These are phyloP conservation scores for Russula lepida DNA, from an alignment of 768 basidiomycete species.

Conservation along the genomic window DNA sequence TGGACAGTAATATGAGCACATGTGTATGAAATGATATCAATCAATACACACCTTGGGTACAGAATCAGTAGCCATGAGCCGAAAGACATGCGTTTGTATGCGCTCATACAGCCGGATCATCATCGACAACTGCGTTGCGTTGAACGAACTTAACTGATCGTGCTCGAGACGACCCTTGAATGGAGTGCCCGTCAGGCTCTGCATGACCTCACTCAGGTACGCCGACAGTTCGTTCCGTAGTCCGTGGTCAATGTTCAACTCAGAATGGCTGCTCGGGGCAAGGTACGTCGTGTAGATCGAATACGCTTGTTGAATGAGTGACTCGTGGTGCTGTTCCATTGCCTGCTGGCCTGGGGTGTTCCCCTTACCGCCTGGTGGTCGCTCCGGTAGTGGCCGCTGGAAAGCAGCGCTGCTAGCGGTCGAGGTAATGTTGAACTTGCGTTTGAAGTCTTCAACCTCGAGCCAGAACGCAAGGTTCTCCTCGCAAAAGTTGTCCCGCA, in stretches of 20 bases:
- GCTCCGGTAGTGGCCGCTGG: conserved; percentile 45
- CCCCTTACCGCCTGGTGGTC: conserved; percentile 28
- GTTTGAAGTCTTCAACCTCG: conserved; percentile 95
- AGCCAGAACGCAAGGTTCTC: conserved; percentile 98
- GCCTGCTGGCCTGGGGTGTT: conserved; percentile 70
- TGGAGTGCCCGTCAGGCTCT: conserved; percentile 61
- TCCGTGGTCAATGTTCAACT: conserved; percentile 97
- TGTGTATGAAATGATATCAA: conserved; percentile 3
- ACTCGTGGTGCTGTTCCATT: conserved; percentile 96
- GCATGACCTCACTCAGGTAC: conserved; percentile 87
- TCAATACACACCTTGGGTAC: conserved; percentile 76
- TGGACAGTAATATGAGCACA: not conserved
- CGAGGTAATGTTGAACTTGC: conserved; percentile 91
- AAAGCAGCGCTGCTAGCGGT: conserved; percentile 36
- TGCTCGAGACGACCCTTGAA: conserved; percentile 78
- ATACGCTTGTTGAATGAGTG: conserved; percentile 89
- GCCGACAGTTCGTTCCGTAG: conserved; percentile 89
- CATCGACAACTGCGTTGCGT: conserved; percentile 90
- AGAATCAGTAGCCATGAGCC: conserved; percentile 96
- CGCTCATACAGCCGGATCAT: conserved; percentile 92
- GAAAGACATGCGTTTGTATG: conserved; percentile 94
- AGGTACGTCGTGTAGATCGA: conserved; percentile 92
- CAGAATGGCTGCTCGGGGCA: conserved; percentile 89
- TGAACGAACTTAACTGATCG: conserved; percentile 74
- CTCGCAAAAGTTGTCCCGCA: conserved; percentile 92